phyloP scores from a whole-genome alignment of 345 rosid genomes.

The Hibiscus mutabilis region DNA sequence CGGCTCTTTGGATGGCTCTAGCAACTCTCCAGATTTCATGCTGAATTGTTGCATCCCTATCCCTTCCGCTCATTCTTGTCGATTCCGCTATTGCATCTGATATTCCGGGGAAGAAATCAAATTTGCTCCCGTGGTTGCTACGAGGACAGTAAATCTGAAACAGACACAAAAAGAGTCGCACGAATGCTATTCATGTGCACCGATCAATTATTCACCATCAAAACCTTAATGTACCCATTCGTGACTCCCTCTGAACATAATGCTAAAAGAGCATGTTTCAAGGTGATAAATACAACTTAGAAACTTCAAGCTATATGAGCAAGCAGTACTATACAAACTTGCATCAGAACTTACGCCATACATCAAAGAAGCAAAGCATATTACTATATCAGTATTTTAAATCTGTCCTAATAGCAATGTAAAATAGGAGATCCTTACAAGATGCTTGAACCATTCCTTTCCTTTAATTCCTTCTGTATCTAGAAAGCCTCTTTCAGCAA shows the following conservation, averaged over 20 bases:
- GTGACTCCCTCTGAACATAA: too few relatives aligned
- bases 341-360: not conserved
- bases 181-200: not conserved
- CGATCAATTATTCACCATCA: not conserved
- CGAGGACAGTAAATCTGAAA: constrained; percentile 75
- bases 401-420: constrained; percentile 1
- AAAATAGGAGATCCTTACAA: constrained; percentile 34
- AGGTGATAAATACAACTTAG: too few relatives aligned
- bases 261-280: too few relatives aligned
- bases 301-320: not conserved
- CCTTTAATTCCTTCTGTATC: constrained; percentile 70
- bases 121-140: constrained; percentile 43
- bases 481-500: constrained; percentile 86
- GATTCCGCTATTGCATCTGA: constrained; percentile 53
- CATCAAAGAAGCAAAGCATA: not conserved
- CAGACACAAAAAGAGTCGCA: not conserved
- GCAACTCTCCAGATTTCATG: constrained; percentile 92
- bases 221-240: too few relatives aligned
- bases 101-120: constrained; percentile 72
- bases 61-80: not conserved
- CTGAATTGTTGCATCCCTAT: constrained; percentile 32
- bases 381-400: not conserved
- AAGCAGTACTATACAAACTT: not conserved
- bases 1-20: constrained; percentile 80
- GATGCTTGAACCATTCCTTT: constrained; percentile 91